These are phyloP conservation scores for Lomentospora prolificans DNA, from an alignment of 2,329 filamentous ascomycete genomes.

Conservation along the genomic window DNA sequence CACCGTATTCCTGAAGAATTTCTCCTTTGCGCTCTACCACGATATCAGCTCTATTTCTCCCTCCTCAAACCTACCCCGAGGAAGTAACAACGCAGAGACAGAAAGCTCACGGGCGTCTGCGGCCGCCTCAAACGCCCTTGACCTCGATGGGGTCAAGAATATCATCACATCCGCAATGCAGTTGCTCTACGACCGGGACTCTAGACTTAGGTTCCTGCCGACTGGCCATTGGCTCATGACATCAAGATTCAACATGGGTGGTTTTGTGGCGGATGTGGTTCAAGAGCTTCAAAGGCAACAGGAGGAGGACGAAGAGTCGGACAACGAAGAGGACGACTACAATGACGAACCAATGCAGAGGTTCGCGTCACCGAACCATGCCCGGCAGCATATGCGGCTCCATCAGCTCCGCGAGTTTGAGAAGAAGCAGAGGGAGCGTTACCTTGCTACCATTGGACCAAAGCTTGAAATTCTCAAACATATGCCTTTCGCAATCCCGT, in stretches of 20 bases:
- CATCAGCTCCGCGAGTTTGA: conserved; percentile 57
- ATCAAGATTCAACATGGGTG: conserved; percentile 72
- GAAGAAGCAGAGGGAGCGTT: conserved; percentile 57
- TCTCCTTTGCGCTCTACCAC: conserved; percentile 84
- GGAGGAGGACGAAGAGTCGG: conserved; percentile 13
- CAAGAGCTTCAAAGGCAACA: conserved; percentile 53
- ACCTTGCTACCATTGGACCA: conserved; percentile 71
- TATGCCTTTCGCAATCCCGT: conserved; percentile 95
- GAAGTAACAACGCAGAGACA: not conserved
- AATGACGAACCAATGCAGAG: conserved; percentile 12
- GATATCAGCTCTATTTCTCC: conserved; percentile 54
- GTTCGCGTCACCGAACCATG: conserved; percentile 42
- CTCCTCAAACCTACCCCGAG: not conserved
- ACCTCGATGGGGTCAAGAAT: conserved; percentile 67
- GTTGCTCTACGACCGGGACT: conserved; percentile 90
- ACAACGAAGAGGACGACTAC: conserved; percentile 9
- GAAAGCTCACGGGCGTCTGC: conserved; percentile 15
- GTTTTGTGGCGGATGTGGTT: conserved; percentile 79
- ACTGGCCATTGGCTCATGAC: conserved; percentile 93
- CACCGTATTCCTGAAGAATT: conserved; percentile 77
- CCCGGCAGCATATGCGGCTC: conserved; percentile 52
- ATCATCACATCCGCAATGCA: conserved; percentile 70
- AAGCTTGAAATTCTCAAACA: conserved; percentile 86
- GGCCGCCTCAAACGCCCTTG: conserved; percentile 32
- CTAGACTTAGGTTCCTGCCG: conserved; percentile 73